These are phyloP conservation scores for Colletotrichum noveboracense DNA, from an alignment of 2,329 filamentous ascomycete species.

Conservation along the genomic window DNA sequence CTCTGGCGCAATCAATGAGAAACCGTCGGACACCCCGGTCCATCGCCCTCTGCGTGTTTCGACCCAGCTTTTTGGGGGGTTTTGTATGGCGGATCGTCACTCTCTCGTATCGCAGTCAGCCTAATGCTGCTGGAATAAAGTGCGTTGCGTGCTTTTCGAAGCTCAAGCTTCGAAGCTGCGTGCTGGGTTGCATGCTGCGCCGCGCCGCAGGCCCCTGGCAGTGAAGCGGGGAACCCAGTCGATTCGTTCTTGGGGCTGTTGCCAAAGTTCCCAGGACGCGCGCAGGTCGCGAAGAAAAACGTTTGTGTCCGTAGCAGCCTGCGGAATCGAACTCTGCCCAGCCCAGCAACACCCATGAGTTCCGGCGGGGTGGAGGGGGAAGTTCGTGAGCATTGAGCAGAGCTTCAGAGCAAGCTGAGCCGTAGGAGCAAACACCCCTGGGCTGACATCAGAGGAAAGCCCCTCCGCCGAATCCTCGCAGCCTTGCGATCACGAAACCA, in stretches of 20 bases:
- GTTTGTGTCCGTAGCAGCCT: neutral
- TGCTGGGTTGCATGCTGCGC: neutral
- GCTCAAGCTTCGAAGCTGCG: neutral
- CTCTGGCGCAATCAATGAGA: neutral
- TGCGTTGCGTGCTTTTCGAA: neutral
- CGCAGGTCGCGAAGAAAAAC: neutral
- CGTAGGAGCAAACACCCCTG: neutral
- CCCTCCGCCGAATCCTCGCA: neutral
- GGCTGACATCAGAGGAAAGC: conserved; percentile 1
- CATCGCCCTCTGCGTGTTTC: neutral
- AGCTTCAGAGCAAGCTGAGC: neutral
- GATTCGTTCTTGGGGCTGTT: neutral
- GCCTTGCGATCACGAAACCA: conserved; percentile 8
- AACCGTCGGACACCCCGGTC: neutral
- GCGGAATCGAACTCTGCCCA: neutral
- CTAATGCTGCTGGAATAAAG: neutral
- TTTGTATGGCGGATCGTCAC: neutral
- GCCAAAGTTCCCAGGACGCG: neutral
- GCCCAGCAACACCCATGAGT: conserved; percentile 10
- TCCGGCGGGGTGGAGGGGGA: neutral
- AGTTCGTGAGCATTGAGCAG: neutral
- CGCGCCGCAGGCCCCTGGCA: neutral
- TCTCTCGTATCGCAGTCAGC: neutral
- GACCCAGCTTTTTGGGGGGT: neutral
- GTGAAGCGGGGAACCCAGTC: conserved; percentile 17